phyloP scores from a whole-genome alignment of 139 green algal genomes.

The Desmodesmus armatus region DNA sequence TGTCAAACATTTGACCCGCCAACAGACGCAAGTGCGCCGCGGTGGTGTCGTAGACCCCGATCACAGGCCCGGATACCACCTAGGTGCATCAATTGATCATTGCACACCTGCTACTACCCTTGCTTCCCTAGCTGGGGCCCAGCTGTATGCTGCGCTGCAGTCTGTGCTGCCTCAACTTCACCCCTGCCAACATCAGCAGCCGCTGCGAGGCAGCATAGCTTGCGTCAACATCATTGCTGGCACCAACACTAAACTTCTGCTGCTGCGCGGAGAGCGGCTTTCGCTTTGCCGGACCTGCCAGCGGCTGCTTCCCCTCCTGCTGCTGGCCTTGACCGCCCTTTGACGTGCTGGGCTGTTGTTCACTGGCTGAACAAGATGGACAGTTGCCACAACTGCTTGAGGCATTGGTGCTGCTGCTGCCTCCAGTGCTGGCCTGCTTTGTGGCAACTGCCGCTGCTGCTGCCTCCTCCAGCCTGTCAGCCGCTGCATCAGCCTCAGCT shows the following conservation, averaged over 20 bases:
- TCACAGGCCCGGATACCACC: too few species aligned
- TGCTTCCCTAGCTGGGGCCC: not conserved
- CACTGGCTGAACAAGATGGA: too few species aligned
- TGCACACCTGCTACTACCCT: not conserved
- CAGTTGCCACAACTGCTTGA: not conserved
- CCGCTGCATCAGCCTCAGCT: conserved; percentile 18
- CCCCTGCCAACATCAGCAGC: conserved; percentile 79
- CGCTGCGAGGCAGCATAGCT: conserved; percentile 74
- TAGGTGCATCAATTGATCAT: too few species aligned
- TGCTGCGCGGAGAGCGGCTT: conserved; percentile 15
- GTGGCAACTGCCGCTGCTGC: conserved; percentile 10
- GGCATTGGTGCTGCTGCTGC: not conserved
- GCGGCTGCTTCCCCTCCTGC: not conserved
- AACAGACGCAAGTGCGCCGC: too few species aligned
- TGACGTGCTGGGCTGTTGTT: too few species aligned
- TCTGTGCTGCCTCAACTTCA: conserved; percentile 77
- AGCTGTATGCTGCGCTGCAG: conserved; percentile 38
- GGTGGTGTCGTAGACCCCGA: too few species aligned
- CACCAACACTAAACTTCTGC: conserved; percentile 1
- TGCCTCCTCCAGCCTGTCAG: conserved; percentile 22
- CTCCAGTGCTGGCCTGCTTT: not conserved
- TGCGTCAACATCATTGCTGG: not conserved
- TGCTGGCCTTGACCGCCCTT: too few species aligned
- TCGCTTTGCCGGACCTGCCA: not conserved
- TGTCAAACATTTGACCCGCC: too few species aligned